Evolutionary conservation across 2,329 filamentous ascomycete genomes (phyloP), one percentile per base, ranked within the genome.

Genomic region (Fusarium sp.): DNA sequence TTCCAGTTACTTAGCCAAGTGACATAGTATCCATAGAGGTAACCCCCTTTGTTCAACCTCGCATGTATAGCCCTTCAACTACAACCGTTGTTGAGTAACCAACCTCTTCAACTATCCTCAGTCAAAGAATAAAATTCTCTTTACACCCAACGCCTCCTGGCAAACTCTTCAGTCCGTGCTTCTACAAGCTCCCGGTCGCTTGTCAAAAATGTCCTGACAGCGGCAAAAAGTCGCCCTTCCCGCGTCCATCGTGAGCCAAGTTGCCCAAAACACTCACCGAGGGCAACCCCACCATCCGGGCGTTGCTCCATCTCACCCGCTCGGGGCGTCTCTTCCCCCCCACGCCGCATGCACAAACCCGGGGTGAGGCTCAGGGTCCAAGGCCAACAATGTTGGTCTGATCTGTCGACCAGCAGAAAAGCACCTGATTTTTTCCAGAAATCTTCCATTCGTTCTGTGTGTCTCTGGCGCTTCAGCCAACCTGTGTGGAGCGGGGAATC

Each of bases 201-300:
- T 69, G 67, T 62, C 64, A 69, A 51, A 40, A 60, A 42, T 58
- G n/a, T 56, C 51, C 61, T 71, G 64, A 69, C 58, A 65, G 51
- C 36, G 38, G 51, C 27, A 36, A 49, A 38, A 46, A 16, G 38
- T 17, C n/a, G 12, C 40, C 59, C 24, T 46, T 69, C 35, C 51
- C 58, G 40, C 62, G 27, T 12, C 22, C n/a, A 58, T 68, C 57
- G 27, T 36, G 33, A 64, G 63, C 69, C 60, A 56, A 56, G 29
- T 69, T 72, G 57, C 69, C 73, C 60, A 64, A 75, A 69, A 31
- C 27, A 38, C 62, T 76, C 74, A 76, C 74, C 74, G 65, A 73
- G 55, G 56, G 65, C 64, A 65, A 67, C 64, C 22, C 53, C 53
- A 56, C 53, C 38, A 55, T 27, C 33, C 42, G 22, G 22, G 42